Conservation (phyloP, 2,329 filamentous ascomycete species). For the Orbilia blumenaviensis region DNA sequence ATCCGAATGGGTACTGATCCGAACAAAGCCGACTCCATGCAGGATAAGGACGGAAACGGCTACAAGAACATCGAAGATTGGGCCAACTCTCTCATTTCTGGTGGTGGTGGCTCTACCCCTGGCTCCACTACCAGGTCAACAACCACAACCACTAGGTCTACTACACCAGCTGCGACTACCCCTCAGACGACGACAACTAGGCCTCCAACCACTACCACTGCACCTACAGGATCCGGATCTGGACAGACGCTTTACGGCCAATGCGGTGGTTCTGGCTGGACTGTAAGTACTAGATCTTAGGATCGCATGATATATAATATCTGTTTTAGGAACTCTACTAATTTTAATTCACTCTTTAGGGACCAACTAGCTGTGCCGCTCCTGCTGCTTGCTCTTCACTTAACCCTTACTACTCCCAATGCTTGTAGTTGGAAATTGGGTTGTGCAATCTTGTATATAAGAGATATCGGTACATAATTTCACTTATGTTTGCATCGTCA, state of each 20-base stretch:
- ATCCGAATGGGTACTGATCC: slow-evolving; percentile 62
- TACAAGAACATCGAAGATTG: slow-evolving; percentile 66
- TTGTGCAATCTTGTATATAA: not conserved
- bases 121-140: not conserved
- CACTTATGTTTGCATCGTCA: too few relatives aligned
- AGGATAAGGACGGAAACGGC: slow-evolving; percentile 62
- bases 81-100: slow-evolving; percentile 64
- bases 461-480: slow-evolving; percentile 28
- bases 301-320: too few relatives aligned
- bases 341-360: slow-evolving; percentile 1
- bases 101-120: slow-evolving; percentile 10
- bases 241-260: slow-evolving; percentile 36
- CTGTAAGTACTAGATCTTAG: slow-evolving; percentile 43
- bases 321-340: too few relatives aligned
- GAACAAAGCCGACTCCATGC: slow-evolving; percentile 62
- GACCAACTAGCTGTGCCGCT: slow-evolving; percentile 32
- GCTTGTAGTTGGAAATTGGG: slow-evolving; percentile 10
- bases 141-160: slow-evolving; percentile 29
- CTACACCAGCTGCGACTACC: slow-evolving; percentile 8
- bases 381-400: slow-evolving; percentile 25
- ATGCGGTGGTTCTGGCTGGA: slow-evolving; percentile 39
- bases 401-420: slow-evolving; percentile 37
- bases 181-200: slow-evolving; percentile 3
- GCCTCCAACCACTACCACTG: slow-evolving; percentile 13
- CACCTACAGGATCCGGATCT: slow-evolving; percentile 2